phyloP scores from a whole-genome alignment of 768 basidiomycete species.

The Termitomyces sp. region DNA sequence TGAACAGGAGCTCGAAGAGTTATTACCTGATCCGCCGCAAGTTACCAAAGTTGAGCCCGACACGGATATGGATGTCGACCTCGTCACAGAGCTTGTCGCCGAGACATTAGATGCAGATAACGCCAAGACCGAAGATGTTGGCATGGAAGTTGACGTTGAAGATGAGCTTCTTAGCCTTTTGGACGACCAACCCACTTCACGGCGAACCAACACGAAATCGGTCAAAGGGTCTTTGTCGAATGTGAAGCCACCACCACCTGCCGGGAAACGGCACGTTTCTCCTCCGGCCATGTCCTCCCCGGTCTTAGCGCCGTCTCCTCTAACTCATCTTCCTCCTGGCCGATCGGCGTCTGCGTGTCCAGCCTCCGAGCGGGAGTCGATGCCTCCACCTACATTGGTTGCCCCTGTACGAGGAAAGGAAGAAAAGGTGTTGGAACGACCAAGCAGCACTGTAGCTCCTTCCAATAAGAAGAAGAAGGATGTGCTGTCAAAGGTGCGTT shows the following conservation, averaged over 20 bases:
- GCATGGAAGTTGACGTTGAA: constrained; percentile 45
- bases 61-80: constrained; percentile 40
- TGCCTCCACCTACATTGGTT: constrained; percentile 46
- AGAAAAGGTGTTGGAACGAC: constrained; percentile 23
- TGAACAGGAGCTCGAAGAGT: constrained; percentile 36
- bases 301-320: constrained; percentile 9
- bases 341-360: constrained; percentile 14
- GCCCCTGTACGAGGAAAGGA: constrained; percentile 23
- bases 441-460: constrained; percentile 14
- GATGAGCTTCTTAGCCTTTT: constrained; percentile 69
- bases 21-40: constrained; percentile 18
- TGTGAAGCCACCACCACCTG: constrained; percentile 1
- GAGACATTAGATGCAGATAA: constrained; percentile 30
- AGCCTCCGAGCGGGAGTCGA: constrained; percentile 47
- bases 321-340: constrained; percentile 7
- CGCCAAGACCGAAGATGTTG: constrained; percentile 20
- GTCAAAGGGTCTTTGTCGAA: not conserved
- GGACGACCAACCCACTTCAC: constrained; percentile 39
- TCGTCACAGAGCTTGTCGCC: constrained; percentile 38
- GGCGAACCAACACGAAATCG: constrained; percentile 13
- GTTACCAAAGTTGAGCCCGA: constrained; percentile 27
- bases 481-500: constrained; percentile 29
- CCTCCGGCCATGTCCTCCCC: constrained; percentile 9
- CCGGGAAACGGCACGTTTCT: constrained; percentile 5
- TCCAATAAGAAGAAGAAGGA: constrained; percentile 39